Base-by-base conservation (phyloP, 2,329 filamentous ascomycete species). In the Thielaviopsis euricoi region DNA sequence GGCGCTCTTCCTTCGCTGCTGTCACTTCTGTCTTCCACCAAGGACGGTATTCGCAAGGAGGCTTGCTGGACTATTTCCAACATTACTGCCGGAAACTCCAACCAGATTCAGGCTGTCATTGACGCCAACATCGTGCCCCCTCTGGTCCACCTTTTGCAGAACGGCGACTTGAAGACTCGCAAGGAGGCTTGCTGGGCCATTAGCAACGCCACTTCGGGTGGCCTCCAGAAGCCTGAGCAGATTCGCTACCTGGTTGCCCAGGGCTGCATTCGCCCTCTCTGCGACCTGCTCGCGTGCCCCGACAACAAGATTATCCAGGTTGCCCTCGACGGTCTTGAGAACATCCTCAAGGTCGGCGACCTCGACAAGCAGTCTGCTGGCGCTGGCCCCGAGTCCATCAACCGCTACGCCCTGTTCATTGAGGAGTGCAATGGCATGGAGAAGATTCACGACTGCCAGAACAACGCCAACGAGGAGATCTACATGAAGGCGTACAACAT, bases 401-500 rank as follows among this genome's bases (percentile, higher is more conserved):
- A 98, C 82, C 86, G 88, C 64, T 98, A 95, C 67, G 93, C 93
- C 52, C 81, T 98, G 63, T 97, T 95, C 74, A 98, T 98, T 64
- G 93, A 98, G 74, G 93, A 98, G 74, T 95, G 90, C 65, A 89
- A 89, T 67, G 93, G 93, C 64, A 98, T 98, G 93, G 93, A 97
- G 78, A 97, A 97, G 85, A 97, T 98, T 65, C 93, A 98, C 75
- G 91, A 97, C 66, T 97, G 93, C 81, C 93, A 98, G 78, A 96
- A 94, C 77, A 98, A 98, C 67, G 91, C 91, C 76, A 98, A 98
- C 74, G 93, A 98, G 75, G 93, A 98, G 75, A 98, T 98, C 66
- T 98, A 98, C 80, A 97, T 98, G 91, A 98, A 98, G 83, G 93
- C 93, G 0, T 98, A 97, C 80, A 97, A 95, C 80, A 98, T 98